Conservation (phyloP, 345 rosid species). For the Hibiscus mutabilis region DNA sequence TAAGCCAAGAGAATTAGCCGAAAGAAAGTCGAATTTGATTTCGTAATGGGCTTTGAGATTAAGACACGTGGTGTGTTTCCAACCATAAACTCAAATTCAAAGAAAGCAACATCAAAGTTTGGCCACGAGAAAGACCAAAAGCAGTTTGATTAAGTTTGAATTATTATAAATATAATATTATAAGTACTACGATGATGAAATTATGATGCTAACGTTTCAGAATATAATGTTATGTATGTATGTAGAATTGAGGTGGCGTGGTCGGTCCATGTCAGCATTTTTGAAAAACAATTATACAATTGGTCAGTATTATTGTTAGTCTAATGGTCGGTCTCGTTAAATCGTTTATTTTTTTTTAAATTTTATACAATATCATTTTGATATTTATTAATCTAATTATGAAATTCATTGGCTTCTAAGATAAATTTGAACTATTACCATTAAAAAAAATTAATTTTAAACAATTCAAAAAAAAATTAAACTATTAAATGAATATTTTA, state of each 20-base stretch:
- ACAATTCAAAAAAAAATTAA: too few relatives aligned
- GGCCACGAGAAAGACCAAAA: not conserved
- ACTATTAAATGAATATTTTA: too few relatives aligned
- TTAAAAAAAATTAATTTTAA: too few relatives aligned
- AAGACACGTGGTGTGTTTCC: constrained; percentile 19
- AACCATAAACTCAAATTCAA: constrained; percentile 7
- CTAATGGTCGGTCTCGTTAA: constrained; percentile 19
- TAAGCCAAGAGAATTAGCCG: not conserved
- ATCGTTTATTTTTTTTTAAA: not conserved
- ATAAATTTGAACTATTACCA: too few relatives aligned
- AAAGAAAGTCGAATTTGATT: not conserved
- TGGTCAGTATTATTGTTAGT: not conserved
- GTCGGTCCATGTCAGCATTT: constrained; percentile 11
- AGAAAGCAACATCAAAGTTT: constrained; percentile 2
- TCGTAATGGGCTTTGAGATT: not conserved
- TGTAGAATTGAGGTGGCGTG: not conserved
- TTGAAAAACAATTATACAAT: not conserved
- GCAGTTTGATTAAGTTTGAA: not conserved
- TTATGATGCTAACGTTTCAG: not conserved
- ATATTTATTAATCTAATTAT: not conserved
- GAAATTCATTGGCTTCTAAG: not conserved
- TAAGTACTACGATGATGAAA: not conserved
- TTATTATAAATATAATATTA: not conserved
- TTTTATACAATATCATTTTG: not conserved
- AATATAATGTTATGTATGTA: not conserved